Percentiles rank a stretch among this genome's conserved stretches.
Evolutionary conservation across 225 moss, liverwort and hornwort species (phyloP).

Genomic region (Physcomitrium patens): DNA sequence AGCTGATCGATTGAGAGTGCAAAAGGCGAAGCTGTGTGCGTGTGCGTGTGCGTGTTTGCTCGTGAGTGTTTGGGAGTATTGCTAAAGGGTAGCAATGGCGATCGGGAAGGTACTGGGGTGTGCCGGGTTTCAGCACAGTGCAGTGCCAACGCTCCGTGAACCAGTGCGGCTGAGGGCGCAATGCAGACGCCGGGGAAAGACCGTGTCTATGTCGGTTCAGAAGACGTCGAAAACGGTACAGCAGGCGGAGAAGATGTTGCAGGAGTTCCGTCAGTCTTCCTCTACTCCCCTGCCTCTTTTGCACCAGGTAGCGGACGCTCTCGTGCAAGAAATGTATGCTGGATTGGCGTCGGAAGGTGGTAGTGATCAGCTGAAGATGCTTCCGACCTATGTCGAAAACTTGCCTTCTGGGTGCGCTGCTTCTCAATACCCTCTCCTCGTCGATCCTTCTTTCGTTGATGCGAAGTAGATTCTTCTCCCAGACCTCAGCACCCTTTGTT

Average conservation of each 20-base stretch:
- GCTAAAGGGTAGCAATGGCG: slow-evolving; percentile 37
- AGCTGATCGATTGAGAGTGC: too few relatives aligned
- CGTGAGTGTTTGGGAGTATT: too few relatives aligned
- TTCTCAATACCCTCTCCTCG: not conserved
- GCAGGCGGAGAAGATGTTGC: slow-evolving; percentile 47
- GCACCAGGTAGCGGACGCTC: slow-evolving; percentile 72
- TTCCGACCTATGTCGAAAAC: slow-evolving; percentile 80
- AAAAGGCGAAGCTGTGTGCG: not conserved
- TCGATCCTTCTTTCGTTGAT: not conserved
- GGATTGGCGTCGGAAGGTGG: slow-evolving; percentile 81
- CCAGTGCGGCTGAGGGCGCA: slow-evolving; percentile 27
- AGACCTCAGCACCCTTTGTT: not conserved
- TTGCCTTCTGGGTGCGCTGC: slow-evolving; percentile 71
- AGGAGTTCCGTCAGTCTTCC: slow-evolving; percentile 56
- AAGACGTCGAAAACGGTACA: slow-evolving; percentile 32
- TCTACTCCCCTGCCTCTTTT: slow-evolving; percentile 75
- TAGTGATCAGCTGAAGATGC: slow-evolving; percentile 92
- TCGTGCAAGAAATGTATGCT: slow-evolving; percentile 74
- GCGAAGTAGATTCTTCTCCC: not conserved
- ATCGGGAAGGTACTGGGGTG: slow-evolving; percentile 43
- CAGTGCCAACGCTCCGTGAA: slow-evolving; percentile 15
- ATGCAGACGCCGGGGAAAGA: slow-evolving; percentile 25
- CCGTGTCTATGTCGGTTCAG: slow-evolving; percentile 50
- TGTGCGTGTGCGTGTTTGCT: too few relatives aligned
- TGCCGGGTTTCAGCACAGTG: slow-evolving; percentile 28